A percentile compares a stretch with the other conserved stretches of the same genome.
These are phyloP conservation scores for Populus alba DNA, from an alignment of 345 rosid species.

Conservation along the genomic window DNA sequence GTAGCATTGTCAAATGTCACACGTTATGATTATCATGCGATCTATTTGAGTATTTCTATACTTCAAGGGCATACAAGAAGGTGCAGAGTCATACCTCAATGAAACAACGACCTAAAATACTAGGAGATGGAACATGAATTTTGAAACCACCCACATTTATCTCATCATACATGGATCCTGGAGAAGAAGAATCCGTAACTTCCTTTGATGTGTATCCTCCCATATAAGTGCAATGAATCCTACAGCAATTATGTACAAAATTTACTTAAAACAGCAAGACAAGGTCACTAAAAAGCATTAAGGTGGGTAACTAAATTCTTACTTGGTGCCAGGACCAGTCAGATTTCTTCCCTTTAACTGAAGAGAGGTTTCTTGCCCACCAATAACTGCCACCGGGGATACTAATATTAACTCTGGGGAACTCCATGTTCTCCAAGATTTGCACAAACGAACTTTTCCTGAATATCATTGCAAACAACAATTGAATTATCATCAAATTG, in stretches of 20 bases:
- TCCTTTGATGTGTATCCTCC: constrained; percentile 66
- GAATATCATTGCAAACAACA: constrained; percentile 17
- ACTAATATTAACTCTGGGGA: constrained; percentile 79
- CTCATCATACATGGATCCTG: constrained; percentile 47
- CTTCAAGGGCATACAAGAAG: neutral
- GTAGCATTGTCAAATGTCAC: constrained; percentile 15
- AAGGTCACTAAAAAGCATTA: neutral
- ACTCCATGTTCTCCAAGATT: constrained; percentile 72
- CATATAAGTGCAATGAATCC: constrained; percentile 59
- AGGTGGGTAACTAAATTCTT: constrained; percentile 21
- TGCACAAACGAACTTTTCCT: constrained; percentile 71
- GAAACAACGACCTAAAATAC: constrained; percentile 68
- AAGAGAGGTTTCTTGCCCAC: constrained; percentile 65
- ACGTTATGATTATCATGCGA: neutral
- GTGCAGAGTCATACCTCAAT: constrained; percentile 59
- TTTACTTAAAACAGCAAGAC: constrained; percentile 7
- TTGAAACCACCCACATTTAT: constrained; percentile 49
- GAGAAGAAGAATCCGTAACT: constrained; percentile 31
- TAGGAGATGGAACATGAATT: constrained; percentile 38
- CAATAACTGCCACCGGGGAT: constrained; percentile 75
- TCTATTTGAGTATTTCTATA: neutral
- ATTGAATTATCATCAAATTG: neutral
- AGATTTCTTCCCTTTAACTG: constrained; percentile 72
- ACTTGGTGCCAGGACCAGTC: constrained; percentile 65
- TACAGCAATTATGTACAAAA: constrained; percentile 23